A percentile compares a stretch with the other conserved stretches of the same genome.
Conservation (phyloP, 2,329 filamentous ascomycete genomes). For the Thermomyces lanuginosus region DNA sequence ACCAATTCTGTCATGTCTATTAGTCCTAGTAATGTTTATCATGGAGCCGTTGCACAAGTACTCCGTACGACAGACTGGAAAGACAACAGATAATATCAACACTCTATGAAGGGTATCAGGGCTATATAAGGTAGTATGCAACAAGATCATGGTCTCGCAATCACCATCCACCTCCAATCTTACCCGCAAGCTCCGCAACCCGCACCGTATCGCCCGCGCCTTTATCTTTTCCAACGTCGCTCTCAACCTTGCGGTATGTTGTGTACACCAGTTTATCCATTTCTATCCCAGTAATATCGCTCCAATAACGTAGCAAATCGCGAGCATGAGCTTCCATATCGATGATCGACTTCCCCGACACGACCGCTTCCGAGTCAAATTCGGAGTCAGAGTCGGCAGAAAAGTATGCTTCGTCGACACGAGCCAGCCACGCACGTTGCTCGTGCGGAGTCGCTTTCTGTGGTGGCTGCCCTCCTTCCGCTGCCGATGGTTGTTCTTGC, state of each 20-base stretch:
- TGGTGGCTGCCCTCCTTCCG: constrained; percentile 9
- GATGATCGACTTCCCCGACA: constrained; percentile 11
- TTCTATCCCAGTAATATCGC: constrained; percentile 50
- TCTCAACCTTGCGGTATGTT: constrained; percentile 80
- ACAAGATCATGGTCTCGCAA: constrained; percentile 2
- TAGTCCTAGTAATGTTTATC: too few relatives aligned
- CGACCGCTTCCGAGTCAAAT: constrained; percentile 14
- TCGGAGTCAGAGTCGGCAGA: constrained; percentile 48
- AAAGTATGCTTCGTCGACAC: constrained; percentile 81
- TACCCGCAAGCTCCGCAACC: constrained; percentile 75
- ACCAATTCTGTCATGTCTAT: too few relatives aligned
- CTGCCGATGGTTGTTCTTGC: constrained; percentile 8
- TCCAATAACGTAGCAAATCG: constrained; percentile 61
- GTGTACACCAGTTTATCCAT: constrained; percentile 63
- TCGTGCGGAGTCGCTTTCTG: constrained; percentile 53
- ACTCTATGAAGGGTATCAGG: constrained; percentile 4
- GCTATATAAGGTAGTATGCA: too few relatives aligned
- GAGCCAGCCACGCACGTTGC: constrained; percentile 70
- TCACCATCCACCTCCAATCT: constrained; percentile 88
- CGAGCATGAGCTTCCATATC: constrained; percentile 32
- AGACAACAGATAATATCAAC: too few relatives aligned
- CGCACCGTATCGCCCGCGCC: constrained; percentile 51
- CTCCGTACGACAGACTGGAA: too few relatives aligned
- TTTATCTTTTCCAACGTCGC: constrained; percentile 72
- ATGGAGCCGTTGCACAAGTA: too few relatives aligned